Conservation (phyloP, 441 rosid genomes). For the Gossypium schwendimanii region DNA sequence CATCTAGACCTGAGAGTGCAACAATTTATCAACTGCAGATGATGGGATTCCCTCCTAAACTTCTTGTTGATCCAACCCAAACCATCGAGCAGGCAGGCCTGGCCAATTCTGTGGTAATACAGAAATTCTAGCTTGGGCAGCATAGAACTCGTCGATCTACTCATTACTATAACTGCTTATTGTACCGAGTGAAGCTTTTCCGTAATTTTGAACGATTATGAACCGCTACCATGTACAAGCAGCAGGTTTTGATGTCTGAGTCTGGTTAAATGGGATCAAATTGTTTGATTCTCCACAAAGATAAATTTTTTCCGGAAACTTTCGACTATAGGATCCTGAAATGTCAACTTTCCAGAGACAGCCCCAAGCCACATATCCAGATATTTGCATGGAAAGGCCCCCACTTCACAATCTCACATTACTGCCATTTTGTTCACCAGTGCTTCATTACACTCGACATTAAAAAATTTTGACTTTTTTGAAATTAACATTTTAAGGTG, state of each 20-base stretch:
- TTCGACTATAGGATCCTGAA: too few species aligned
- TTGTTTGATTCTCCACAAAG: background rate
- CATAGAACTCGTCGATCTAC: constrained; percentile 1
- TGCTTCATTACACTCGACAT: too few species aligned
- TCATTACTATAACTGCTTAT: constrained; percentile 6
- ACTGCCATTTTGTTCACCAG: too few species aligned
- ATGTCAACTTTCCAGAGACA: too few species aligned
- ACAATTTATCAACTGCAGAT: constrained; percentile 21
- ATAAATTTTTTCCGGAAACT: too few species aligned
- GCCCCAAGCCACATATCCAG: too few species aligned
- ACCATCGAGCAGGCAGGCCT: constrained; percentile 78
- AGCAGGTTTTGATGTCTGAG: constrained; percentile 11
- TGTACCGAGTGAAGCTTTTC: constrained; percentile 3
- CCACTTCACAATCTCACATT: too few species aligned
- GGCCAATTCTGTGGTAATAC: constrained; percentile 79
- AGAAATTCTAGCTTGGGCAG: constrained; percentile 41
- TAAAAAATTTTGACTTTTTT: too few species aligned
- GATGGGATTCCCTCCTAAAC: constrained; percentile 87
- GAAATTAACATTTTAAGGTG: too few species aligned
- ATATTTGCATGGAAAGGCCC: too few species aligned
- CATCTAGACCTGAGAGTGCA: constrained; percentile 58
- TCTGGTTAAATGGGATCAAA: constrained; percentile 13
- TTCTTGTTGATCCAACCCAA: constrained; percentile 27
- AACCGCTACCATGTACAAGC: background rate
- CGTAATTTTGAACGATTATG: background rate